These are phyloP conservation scores for Buxus sempervirens DNA, from an alignment of 164 flowering plant genomes.

Conservation along the genomic window DNA sequence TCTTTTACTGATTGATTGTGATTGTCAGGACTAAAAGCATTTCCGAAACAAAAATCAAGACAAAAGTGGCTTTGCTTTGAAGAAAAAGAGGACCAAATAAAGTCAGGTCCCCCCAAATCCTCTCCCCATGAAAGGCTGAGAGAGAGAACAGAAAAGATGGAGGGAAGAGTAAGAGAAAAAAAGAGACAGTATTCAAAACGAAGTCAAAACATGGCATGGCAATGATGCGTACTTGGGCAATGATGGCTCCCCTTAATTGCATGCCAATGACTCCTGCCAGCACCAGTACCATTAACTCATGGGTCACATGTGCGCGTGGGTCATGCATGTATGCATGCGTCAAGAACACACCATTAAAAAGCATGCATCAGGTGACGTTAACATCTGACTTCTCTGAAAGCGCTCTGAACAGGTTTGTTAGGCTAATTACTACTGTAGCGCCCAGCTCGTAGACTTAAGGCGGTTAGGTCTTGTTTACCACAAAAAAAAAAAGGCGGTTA, in stretches of 20 bases:
- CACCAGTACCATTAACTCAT: conserved; percentile 6
- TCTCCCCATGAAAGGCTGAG: conserved; percentile 9
- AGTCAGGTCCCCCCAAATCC: conserved; percentile 1
- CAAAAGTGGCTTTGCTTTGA: conserved; percentile 13
- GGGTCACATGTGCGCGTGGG: conserved; percentile 2
- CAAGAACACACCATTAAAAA: too few species aligned
- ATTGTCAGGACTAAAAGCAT: not conserved
- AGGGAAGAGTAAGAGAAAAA: not conserved
- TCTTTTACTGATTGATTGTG: not conserved
- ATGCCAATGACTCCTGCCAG: conserved; percentile 18
- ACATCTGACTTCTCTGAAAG: too few species aligned
- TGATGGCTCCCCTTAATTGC: conserved; percentile 37
- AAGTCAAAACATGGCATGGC: conserved; percentile 32
- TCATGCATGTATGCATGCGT: not conserved
- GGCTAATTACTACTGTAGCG: too few species aligned
- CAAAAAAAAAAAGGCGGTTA: too few species aligned
- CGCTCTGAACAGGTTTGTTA: too few species aligned
- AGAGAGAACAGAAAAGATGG: conserved; percentile 10
- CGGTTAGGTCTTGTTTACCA: not conserved
- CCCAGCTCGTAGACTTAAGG: too few species aligned
- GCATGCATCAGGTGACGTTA: too few species aligned
- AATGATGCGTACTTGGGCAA: conserved; percentile 49
- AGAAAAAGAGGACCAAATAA: conserved; percentile 16
- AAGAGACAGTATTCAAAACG: conserved; percentile 12
- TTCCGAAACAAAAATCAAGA: conserved; percentile 17